Percentiles rank a stretch among this genome's conserved stretches.
Conservation (phyloP, 1,284 basidiomycete species). For the Psilocybe mexicana region DNA sequence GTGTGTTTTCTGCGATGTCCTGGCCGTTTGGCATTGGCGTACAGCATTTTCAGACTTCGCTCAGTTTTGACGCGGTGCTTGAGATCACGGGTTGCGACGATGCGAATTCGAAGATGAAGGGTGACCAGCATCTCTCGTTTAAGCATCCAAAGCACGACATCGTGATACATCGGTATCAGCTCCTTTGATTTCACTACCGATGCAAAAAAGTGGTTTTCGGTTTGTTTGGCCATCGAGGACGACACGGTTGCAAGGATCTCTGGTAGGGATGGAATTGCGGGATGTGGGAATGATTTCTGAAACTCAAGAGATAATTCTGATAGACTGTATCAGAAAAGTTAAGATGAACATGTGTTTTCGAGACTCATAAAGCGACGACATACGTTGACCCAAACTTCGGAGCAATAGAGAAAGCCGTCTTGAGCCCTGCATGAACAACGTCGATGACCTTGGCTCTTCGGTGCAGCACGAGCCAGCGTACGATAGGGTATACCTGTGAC, state of each 20-base stretch:
- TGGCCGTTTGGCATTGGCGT: constrained; percentile 30
- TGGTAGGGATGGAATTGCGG: constrained; percentile 70
- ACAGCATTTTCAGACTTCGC: constrained; percentile 40
- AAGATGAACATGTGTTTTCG: not conserved
- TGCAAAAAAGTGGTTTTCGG: constrained; percentile 74
- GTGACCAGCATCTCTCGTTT: constrained; percentile 85
- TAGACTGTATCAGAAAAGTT: constrained; percentile 43
- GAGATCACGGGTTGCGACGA: constrained; percentile 77
- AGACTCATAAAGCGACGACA: constrained; percentile 25
- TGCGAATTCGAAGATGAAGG: constrained; percentile 82
- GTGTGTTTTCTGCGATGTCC: constrained; percentile 15
- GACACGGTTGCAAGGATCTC: constrained; percentile 75
- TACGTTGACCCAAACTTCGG: constrained; percentile 69
- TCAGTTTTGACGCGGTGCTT: constrained; percentile 64
- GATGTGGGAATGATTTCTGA: constrained; percentile 62
- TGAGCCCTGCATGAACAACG: constrained; percentile 77
- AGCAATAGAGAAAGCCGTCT: constrained; percentile 80
- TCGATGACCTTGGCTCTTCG: constrained; percentile 89
- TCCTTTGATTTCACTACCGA: constrained; percentile 71
- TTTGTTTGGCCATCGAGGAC: constrained; percentile 58
- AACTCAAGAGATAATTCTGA: constrained; percentile 65
- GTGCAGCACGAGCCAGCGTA: constrained; percentile 89
- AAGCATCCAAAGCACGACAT: constrained; percentile 92
- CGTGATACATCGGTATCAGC: constrained; percentile 69
- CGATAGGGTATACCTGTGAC: constrained; percentile 83